Percentiles rank a stretch among this genome's conserved stretches.
Evolutionary conservation across 2,329 filamentous ascomycete species (phyloP).

Genomic region (Botryotinia narcissicola): DNA sequence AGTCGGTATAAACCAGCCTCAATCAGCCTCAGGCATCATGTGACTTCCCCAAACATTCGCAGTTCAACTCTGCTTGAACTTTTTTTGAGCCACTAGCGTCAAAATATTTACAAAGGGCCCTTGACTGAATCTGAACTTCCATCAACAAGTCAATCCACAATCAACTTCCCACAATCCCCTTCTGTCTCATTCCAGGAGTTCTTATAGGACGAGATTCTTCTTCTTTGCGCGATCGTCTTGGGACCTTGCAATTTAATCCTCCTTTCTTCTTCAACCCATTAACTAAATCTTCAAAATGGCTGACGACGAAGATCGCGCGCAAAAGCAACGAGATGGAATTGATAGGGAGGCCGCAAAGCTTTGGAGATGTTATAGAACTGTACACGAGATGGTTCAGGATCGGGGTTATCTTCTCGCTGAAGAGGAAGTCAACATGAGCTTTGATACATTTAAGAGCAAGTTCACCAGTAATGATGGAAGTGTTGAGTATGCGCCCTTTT

Average conservation of each 20-base stretch:
- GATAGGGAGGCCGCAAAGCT: constrained; percentile 58
- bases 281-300: constrained; percentile 28
- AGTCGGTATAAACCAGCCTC: not conserved
- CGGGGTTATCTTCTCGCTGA: constrained; percentile 90
- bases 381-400: constrained; percentile 92
- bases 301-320: constrained; percentile 34
- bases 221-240: not conserved
- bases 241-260: not conserved
- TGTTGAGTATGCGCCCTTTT: constrained; percentile 62
- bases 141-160: not conserved
- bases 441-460: constrained; percentile 74
- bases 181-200: too few species aligned
- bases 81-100: constrained; percentile 16
- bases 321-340: constrained; percentile 38
- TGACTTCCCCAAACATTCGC: not conserved
- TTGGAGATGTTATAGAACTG: constrained; percentile 91
- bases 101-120: constrained; percentile 17
- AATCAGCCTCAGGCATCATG: not conserved
- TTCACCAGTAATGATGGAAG: constrained; percentile 72
- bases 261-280: not conserved
- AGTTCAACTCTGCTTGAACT: not conserved
- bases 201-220: not conserved
- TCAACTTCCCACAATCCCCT: not conserved
- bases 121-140: not conserved
- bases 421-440: constrained; percentile 80